phyloP scores from a whole-genome alignment of 345 rosid genomes.

The Lepidium aucheri region DNA sequence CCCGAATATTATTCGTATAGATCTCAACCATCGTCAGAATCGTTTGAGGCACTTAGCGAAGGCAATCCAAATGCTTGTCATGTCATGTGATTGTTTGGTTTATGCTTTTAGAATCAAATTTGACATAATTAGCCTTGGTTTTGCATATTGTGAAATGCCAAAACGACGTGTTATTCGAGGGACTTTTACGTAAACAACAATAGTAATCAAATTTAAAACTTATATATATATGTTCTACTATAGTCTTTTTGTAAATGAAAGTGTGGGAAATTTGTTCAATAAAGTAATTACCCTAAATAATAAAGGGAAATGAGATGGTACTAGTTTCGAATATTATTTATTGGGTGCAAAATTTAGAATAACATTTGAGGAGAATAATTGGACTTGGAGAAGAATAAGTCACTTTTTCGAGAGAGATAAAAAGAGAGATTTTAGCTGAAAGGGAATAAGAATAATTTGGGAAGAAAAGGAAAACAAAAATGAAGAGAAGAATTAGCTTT shows the following conservation, averaged over 20 bases:
- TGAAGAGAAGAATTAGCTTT: conserved; percentile 10
- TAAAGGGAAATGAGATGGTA: neutral
- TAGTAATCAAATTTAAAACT: neutral
- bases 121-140: neutral
- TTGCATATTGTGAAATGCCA: neutral
- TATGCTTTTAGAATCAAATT: neutral
- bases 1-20: conserved; percentile 28
- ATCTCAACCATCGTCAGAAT: conserved; percentile 37
- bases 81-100: conserved; percentile 50
- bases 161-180: neutral
- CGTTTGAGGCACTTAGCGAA: conserved; percentile 79
- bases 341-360: conserved; percentile 6
- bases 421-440: conserved; percentile 1
- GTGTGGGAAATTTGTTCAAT: too few species aligned
- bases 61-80: conserved; percentile 91
- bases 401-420: neutral
- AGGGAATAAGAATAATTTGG: conserved; percentile 18
- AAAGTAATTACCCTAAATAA: neutral
- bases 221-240: neutral
- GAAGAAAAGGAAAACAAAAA: neutral
- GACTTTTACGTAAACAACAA: neutral
- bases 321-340: conserved; percentile 7
- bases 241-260: neutral
- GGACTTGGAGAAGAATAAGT: conserved; percentile 21
- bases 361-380: conserved; percentile 4